Base-by-base conservation (phyloP, 202 grass and related monocot genomes). In the Dendrocalamus latiflorus region DNA sequence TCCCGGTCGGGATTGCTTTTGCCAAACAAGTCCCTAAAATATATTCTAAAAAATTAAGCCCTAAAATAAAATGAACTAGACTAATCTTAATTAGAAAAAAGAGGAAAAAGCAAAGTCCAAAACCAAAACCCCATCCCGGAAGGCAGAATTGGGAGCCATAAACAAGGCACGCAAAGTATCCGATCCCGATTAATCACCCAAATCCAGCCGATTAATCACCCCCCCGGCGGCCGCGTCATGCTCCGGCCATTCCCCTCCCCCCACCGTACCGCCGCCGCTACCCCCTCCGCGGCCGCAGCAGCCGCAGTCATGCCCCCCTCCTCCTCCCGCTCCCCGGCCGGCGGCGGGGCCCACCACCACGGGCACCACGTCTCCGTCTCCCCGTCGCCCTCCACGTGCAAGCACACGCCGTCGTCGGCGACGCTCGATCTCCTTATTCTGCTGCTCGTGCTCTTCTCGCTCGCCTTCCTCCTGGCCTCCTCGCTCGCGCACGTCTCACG, bases 341-440 rank as follows among this genome's bases (percentile, higher is more conserved):
- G 72, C 24, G 73, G 79, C 37, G 49, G 11, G 34, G 33, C 48
- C 51, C 82, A 76, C 49, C 72, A 41, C 15, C 65, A 72, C 24
- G 57, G 43, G 11, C 14, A 55, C 21, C 51, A 60, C 74, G 80
- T 81, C 50, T 73, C 86, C 47, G 65, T 80, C 56, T 86, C 74
- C 72, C 86, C 72, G 22, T 72, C 82, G 57, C 39, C 82, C 66
- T 68, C 85, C 80, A 50, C 89, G 49, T 95, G 95, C 78, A 90
- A 84, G 77, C 93, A 95, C 69, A 84, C 91, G 15, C 91, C 93
- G 4, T 94, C 91, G n/a, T 91, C 95, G n/a, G 93, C 95, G 49
- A 95, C 93, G 44, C 89, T 93, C 80, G 95, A 98, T 90, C 91
- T 98, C 80, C 89, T 98, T 69, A 93, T 95, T 70, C 85, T 98